Evolutionary conservation across 345 rosid genomes (phyloP).

Genomic region (Hirschfeldia incana): DNA sequence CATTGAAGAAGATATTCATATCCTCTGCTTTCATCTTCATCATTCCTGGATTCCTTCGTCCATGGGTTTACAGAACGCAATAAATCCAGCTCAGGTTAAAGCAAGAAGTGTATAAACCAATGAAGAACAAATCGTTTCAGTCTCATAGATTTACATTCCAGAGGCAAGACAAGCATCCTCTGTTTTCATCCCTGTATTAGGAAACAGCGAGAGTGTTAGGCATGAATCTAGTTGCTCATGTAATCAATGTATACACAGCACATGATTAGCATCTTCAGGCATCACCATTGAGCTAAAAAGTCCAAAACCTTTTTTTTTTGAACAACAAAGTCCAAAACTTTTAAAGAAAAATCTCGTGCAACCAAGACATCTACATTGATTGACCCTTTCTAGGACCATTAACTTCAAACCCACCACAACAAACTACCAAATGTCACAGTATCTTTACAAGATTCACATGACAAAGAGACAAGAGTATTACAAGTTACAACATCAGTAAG

Average conservation of each 20-base stretch:
- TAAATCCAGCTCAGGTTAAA: neutral
- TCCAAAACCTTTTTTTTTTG: no score
- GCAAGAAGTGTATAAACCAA: conserved; percentile 6
- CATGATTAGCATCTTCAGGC: conserved; percentile 7
- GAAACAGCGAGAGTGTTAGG: neutral
- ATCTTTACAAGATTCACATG: conserved; percentile 1
- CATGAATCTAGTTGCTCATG: conserved; percentile 4
- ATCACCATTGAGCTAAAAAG: neutral
- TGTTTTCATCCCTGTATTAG: conserved; percentile 45
- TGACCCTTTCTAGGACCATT: conserved; percentile 19
- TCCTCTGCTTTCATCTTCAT: conserved; percentile 19
- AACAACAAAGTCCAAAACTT: neutral
- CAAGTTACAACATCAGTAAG: neutral
- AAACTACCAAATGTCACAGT: neutral
- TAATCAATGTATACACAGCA: conserved; percentile 3
- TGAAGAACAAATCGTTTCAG: conserved; percentile 9
- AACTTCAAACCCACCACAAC: conserved; percentile 5
- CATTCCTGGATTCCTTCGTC: conserved; percentile 1
- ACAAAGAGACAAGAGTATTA: neutral
- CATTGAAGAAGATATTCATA: conserved; percentile 9
- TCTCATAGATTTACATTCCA: conserved; percentile 34
- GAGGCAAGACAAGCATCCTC: conserved; percentile 62
- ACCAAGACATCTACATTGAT: conserved; percentile 15
- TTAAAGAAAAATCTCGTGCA: conserved; percentile 8
- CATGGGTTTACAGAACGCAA: conserved; percentile 13